phyloP scores from a whole-genome alignment of 1,284 basidiomycete species.

The Boletellus deceptivus region DNA sequence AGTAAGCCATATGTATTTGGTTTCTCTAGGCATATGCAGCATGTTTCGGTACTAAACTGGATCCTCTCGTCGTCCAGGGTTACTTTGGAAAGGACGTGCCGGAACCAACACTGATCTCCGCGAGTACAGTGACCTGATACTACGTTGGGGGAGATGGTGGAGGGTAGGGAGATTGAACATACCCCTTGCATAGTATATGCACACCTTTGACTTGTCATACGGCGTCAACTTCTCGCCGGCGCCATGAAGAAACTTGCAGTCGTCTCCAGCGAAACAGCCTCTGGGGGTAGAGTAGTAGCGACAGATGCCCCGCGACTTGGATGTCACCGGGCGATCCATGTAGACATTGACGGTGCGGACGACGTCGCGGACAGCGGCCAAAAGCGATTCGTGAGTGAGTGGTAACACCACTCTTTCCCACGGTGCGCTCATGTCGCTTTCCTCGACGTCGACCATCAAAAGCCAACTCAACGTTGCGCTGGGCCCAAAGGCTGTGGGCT shows the following conservation, averaged over 20 bases:
- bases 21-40: conserved; percentile 71
- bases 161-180: conserved; percentile 8
- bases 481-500: conserved; percentile 56
- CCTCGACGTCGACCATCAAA: conserved; percentile 74
- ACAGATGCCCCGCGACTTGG: conserved; percentile 63
- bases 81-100: conserved; percentile 42
- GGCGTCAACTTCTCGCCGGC: conserved; percentile 51
- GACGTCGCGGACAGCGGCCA: conserved; percentile 2
- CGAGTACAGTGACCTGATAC: conserved; percentile 59
- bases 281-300: conserved; percentile 55
- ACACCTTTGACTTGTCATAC: conserved; percentile 66
- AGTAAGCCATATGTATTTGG: conserved; percentile 68
- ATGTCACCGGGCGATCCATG: conserved; percentile 54
- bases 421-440: conserved; percentile 56
- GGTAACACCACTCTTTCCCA: conserved; percentile 17
- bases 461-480: conserved; percentile 60
- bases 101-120: conserved; percentile 71
- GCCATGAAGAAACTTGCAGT: conserved; percentile 74
- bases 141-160: conserved; percentile 1
- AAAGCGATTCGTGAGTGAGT: neutral
- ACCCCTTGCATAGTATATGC: conserved; percentile 62
- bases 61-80: conserved; percentile 23
- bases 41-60: conserved; percentile 39
- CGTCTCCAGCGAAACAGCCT: conserved; percentile 63
- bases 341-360: conserved; percentile 20